phyloP scores from a whole-genome alignment of 805 yeast species.

The Ogataea ramenticola region DNA sequence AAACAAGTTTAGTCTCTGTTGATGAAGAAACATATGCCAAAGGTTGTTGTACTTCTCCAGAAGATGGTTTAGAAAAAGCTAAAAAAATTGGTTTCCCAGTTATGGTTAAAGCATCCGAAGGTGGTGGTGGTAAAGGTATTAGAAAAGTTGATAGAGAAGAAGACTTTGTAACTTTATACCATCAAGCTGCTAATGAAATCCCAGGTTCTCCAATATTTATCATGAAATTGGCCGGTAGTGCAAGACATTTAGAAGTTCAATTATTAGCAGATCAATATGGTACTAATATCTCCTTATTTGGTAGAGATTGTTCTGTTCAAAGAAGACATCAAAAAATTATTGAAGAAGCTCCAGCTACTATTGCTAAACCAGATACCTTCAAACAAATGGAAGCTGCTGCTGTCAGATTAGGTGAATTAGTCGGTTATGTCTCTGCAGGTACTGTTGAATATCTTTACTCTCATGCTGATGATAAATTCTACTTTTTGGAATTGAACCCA shows the following conservation, averaged over 20 bases:
- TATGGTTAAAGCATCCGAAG: conserved; percentile 99
- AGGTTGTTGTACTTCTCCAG: conserved; percentile 84
- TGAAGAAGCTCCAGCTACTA: conserved; percentile 98
- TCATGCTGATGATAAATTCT: conserved; percentile 88
- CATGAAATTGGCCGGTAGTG: conserved; percentile 95
- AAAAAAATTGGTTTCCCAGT: conserved; percentile 91
- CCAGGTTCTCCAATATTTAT: conserved; percentile 99
- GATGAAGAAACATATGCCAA: conserved; percentile 72
- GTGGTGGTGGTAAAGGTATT: conserved; percentile 99
- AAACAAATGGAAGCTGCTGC: conserved; percentile 94
- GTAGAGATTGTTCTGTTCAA: conserved; percentile 99
- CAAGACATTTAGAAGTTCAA: conserved; percentile 98
- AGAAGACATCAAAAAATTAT: conserved; percentile 98
- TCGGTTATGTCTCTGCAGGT: conserved; percentile 98
- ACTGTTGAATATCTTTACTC: conserved; percentile 97
- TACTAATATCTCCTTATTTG: conserved; percentile 92
- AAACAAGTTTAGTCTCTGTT: conserved; percentile 81
- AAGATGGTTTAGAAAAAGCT: conserved; percentile 85
- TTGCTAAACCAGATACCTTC: conserved; percentile 83
- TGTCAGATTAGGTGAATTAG: conserved; percentile 90
- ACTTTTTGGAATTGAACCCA: conserved; percentile 94
- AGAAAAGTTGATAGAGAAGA: conserved; percentile 86
- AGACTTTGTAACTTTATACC: conserved; percentile 68
- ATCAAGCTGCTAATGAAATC: conserved; percentile 94
- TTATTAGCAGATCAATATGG: conserved; percentile 97